phyloP scores from a whole-genome alignment of 1,284 basidiomycete species.

The Anthracocystis setariae region DNA sequence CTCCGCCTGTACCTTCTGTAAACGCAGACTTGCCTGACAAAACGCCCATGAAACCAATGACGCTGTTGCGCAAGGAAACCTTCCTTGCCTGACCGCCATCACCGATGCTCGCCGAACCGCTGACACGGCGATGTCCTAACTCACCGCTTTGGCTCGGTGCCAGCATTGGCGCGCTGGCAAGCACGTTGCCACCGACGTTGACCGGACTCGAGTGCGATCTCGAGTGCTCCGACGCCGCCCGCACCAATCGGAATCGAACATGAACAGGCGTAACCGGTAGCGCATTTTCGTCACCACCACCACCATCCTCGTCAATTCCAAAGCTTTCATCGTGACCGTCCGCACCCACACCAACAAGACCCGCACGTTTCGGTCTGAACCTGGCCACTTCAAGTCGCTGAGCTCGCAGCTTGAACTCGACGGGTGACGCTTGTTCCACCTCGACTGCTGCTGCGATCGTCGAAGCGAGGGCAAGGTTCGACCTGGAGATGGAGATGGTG shows the following conservation, averaged over 20 bases:
- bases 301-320: constrained; percentile 17
- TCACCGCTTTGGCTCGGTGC: constrained; percentile 4
- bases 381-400: constrained; percentile 30
- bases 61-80: constrained; percentile 44
- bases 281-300: constrained; percentile 29
- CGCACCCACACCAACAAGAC: constrained; percentile 26
- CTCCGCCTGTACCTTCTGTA: background rate
- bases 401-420: constrained; percentile 28
- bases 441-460: background rate
- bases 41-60: constrained; percentile 43
- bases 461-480: constrained; percentile 28
- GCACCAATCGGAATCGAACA: constrained; percentile 22
- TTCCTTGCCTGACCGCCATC: constrained; percentile 23
- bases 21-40: constrained; percentile 21
- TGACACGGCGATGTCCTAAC: constrained; percentile 4
- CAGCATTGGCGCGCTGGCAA: constrained; percentile 10
- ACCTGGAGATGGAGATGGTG: constrained; percentile 26
- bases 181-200: constrained; percentile 17
- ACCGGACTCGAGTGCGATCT: constrained; percentile 26
- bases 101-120: constrained; percentile 8
- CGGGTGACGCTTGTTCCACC: constrained; percentile 18
- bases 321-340: constrained; percentile 19
- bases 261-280: constrained; percentile 12
- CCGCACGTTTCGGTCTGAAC: constrained; percentile 24
- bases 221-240: constrained; percentile 18